Evolutionary conservation across 1,139 yeast species (phyloP), one percentile per base, ranked within the genome.

Genomic region (Yamadazyma trypodendri): DNA sequence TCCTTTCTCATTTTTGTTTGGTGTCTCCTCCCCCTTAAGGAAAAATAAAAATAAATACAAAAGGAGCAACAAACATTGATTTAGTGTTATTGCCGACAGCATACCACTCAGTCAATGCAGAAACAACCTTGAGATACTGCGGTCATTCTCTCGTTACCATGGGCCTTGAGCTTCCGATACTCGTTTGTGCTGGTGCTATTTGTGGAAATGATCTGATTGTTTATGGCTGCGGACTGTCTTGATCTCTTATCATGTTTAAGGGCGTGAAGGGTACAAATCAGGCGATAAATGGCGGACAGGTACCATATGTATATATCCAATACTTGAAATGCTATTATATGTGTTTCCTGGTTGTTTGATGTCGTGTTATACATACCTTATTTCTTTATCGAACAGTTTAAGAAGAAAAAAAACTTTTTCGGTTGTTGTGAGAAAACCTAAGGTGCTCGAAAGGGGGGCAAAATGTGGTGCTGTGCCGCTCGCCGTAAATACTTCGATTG

Each of bases 11-110:
- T 12, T 24, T 24, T 24, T 23, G 24, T 23, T 27, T 27, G 29
- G 29, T 15, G 29, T 27, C 29, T 27, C n/a, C n/a, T n/a, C 29
- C 29, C 29, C 29, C 29, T 27, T 27, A 16, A 27, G 29, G 29
- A 27, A 27, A 27, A 27, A 27, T 27, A 27, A 27, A 27, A 27
- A 27, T 27, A 27, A 27, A 27, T 27, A 27, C 29, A 27, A 27
- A 16, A 24, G 28, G 28, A 24, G 28, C 28, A 11, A 23, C n/a
- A 18, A 18, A 18, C 21, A 8, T 18, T 8, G 8, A n/a, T n/a
- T 18, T 6, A 18, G 21, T 8, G 21, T 6, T 18, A 18, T 18
- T 18, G 21, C 5, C 8, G 7, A 18, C 8, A 18, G 21, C 21
- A 18, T 18, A 18, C 5, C 8, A 18, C 5, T 18, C n/a, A n/a